Conservation (phyloP, 176 grass and related monocot species). For the Juncus effusus region DNA sequence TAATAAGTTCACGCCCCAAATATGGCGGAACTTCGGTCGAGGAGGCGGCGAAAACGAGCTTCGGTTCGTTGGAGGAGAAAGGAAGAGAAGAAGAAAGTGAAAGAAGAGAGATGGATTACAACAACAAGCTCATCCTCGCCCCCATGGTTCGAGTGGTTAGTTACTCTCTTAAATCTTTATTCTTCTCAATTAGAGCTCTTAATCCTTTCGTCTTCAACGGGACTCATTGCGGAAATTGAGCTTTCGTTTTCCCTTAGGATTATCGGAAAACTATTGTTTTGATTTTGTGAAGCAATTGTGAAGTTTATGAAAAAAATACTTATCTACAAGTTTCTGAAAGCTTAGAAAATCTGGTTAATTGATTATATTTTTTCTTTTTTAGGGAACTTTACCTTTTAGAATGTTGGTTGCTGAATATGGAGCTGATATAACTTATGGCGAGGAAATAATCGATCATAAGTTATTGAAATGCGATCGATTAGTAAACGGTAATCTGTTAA, state of each 20-base stretch:
- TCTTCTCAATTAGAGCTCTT: too few species aligned
- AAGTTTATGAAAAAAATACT: too few species aligned
- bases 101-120: constrained; percentile 50
- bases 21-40: too few species aligned
- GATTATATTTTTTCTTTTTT: constrained; percentile 37
- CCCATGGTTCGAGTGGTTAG: constrained; percentile 95
- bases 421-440: constrained; percentile 94
- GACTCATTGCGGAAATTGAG: neutral
- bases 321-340: too few species aligned
- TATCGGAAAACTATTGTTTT: neutral
- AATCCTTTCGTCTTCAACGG: too few species aligned
- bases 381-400: constrained; percentile 85
- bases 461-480: constrained; percentile 71
- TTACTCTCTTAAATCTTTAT: neutral
- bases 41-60: too few species aligned
- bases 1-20: too few species aligned
- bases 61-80: too few species aligned
- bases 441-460: constrained; percentile 97
- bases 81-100: too few species aligned
- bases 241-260: neutral
- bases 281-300: too few species aligned
- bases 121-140: constrained; percentile 69
- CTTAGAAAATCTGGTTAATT: neutral
- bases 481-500: constrained; percentile 58
- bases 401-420: constrained; percentile 78